Conservation (phyloP, 129 eudicot genomes). For the Rutidosis leptorrhynchoides region DNA sequence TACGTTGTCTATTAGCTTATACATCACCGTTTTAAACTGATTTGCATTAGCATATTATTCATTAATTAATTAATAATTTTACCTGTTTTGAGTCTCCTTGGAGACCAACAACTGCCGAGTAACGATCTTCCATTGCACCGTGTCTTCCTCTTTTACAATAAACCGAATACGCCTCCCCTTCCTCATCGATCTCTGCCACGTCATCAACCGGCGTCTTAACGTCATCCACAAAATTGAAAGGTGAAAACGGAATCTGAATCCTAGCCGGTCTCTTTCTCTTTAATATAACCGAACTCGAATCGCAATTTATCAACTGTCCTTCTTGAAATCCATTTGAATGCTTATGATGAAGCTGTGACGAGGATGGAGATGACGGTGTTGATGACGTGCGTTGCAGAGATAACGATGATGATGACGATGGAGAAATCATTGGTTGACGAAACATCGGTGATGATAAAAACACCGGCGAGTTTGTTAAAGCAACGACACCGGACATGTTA, state of each 20-base stretch:
- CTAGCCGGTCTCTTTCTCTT: constrained; percentile 74
- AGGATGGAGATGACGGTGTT: constrained; percentile 16
- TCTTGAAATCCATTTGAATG: constrained; percentile 20
- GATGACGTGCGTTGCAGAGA: constrained; percentile 28
- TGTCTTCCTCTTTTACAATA: constrained; percentile 73
- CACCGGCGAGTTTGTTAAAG: constrained; percentile 54
- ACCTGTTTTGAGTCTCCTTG: constrained; percentile 83
- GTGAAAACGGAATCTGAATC: constrained; percentile 55
- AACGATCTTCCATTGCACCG: constrained; percentile 71
- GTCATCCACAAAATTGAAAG: constrained; percentile 29
- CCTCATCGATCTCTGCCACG: constrained; percentile 57
- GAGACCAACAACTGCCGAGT: constrained; percentile 44
- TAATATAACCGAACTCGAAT: constrained; percentile 26
- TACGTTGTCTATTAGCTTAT: too few species aligned
- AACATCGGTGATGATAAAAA: constrained; percentile 58
- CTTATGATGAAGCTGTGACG: constrained; percentile 27
- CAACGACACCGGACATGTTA: constrained; percentile 51
- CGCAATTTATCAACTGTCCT: constrained; percentile 21
- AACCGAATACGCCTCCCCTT: constrained; percentile 60
- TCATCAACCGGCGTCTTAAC: constrained; percentile 32
- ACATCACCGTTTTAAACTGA: too few species aligned
- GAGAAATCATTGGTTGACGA: constrained; percentile 38
- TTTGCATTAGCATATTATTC: too few species aligned
- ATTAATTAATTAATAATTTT: not conserved
- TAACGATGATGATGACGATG: constrained; percentile 16